Base-by-base conservation (phyloP, 2,329 filamentous ascomycete species). In the Xylaria sp. region DNA sequence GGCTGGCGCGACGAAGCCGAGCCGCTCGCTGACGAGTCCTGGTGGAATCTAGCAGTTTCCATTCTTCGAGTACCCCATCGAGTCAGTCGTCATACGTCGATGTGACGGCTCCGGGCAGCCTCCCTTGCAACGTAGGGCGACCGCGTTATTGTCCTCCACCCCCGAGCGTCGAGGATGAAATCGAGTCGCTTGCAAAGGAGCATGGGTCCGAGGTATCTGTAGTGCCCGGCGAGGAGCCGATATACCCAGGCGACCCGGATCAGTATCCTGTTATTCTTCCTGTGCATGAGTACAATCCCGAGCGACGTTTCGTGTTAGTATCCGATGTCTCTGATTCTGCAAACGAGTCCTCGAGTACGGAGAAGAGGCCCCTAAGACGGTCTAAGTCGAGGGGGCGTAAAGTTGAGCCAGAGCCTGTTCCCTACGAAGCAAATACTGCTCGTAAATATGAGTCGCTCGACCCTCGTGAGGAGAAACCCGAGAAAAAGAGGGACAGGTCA, bases 111-210 rank as follows among this genome's bases (percentile, higher is more conserved):
- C 61, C 64, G 40, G 63, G 66, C 40, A 58, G 39, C 17, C 17
- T 62, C 20, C 59, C 57, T 37, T 56, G 41, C 51, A 57, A 64
- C 59, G 39, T 60, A 62, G 54, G 61, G 65, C 55, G 52, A 16
- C 54, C 66, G 40, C 70, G 59, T 50, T 64, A 69, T 56, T 78
- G 76, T 66, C 85, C 87, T 5, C 88, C 87, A 1, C 76, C 78
- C 17, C 86, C 88, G 3, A 85, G 72, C 34, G 87, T 88, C 44
- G 89, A 92, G 68, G 88, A 92, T 66, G 89, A 91, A 69, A 74
- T 68, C 16, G 78, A 76, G 13, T 83, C 88, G 7, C 71, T 90
- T 37, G 81, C 80, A 5, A 84, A 79, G 67, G 89, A 92, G 66
- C 72, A 82, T 63, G 76, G 77, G 21, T 71, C 72, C 22, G 62